phyloP scores from a whole-genome alignment of 73 alveolate species.

The Urostyla sp. region DNA sequence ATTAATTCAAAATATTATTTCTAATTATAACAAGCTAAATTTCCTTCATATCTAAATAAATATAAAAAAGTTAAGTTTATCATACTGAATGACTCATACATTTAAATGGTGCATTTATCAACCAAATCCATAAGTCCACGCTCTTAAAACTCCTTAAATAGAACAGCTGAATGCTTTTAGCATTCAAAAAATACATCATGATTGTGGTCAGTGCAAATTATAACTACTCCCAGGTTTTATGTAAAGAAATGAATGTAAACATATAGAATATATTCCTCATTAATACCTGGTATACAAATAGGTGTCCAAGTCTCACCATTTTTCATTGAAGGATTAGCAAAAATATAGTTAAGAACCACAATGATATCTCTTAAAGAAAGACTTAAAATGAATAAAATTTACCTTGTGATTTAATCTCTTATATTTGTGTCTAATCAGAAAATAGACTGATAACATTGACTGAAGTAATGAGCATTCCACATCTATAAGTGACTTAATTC shows the following conservation, averaged over 20 bases:
- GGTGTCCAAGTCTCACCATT: constrained; percentile 74
- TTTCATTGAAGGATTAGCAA: constrained; percentile 57
- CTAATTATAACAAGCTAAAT: constrained; percentile 37
- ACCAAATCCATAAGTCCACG: constrained; percentile 22
- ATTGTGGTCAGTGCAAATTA: constrained; percentile 47
- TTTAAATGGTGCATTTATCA: constrained; percentile 36
- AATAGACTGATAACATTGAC: constrained; percentile 41
- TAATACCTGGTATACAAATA: constrained; percentile 62
- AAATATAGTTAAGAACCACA: constrained; percentile 61
- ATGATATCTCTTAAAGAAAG: constrained; percentile 55
- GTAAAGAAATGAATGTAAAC: constrained; percentile 47
- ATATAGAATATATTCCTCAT: constrained; percentile 65
- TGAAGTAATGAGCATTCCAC: constrained; percentile 57
- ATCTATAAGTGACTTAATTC: background rate
- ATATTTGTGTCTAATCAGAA: constrained; percentile 25
- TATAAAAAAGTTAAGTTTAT: background rate
- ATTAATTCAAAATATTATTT: constrained; percentile 23
- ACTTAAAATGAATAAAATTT: constrained; percentile 25
- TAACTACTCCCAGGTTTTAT: constrained; percentile 57
- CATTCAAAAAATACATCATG: constrained; percentile 57
- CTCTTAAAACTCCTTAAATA: constrained; percentile 39
- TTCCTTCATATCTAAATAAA: constrained; percentile 43
- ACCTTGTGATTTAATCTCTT: constrained; percentile 41
- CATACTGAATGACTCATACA: constrained; percentile 26
- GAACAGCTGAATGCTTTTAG: constrained; percentile 20